Conservation (phyloP, 371 early-diverging fungal species). For the Apophysomyces elegans region DNA sequence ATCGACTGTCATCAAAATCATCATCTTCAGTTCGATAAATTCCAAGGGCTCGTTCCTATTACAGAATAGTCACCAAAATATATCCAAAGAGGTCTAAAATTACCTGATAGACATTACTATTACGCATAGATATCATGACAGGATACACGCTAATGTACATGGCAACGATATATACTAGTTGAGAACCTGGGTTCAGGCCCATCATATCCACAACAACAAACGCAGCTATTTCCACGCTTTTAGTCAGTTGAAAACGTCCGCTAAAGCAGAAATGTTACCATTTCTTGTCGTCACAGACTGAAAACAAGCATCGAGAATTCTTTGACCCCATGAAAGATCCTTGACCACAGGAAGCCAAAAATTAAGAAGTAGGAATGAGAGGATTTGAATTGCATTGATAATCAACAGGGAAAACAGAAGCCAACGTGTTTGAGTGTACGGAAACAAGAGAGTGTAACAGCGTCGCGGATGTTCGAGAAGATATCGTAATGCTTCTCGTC, state of each 20-base stretch:
- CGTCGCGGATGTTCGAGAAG: slow-evolving; percentile 50
- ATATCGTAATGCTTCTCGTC: slow-evolving; percentile 39
- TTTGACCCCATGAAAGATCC: slow-evolving; percentile 30
- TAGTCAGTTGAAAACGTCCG: neutral
- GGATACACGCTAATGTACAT: slow-evolving; percentile 48
- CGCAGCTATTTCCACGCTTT: slow-evolving; percentile 25
- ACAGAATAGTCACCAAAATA: neutral
- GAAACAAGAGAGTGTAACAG: slow-evolving; percentile 49
- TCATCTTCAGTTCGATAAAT: slow-evolving; percentile 41
- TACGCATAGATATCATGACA: slow-evolving; percentile 42
- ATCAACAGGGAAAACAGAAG: slow-evolving; percentile 33
- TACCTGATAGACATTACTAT: slow-evolving; percentile 46
- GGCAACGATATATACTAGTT: slow-evolving; percentile 35
- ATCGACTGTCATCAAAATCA: slow-evolving; percentile 21
- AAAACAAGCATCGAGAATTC: slow-evolving; percentile 40
- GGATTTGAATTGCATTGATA: slow-evolving; percentile 39
- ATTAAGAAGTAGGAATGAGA: slow-evolving; percentile 36
- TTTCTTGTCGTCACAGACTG: slow-evolving; percentile 48
- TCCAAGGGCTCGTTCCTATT: slow-evolving; percentile 53
- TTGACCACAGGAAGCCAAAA: slow-evolving; percentile 43
- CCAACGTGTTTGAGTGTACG: slow-evolving; percentile 46
- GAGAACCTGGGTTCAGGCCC: slow-evolving; percentile 34
- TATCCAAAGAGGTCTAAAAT: too few species aligned
- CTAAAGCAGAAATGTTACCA: slow-evolving; percentile 22
- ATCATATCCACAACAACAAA: slow-evolving; percentile 31